A percentile compares a stretch with the other conserved stretches of the same genome.
These are phyloP conservation scores for Fonsecaea nubica DNA, from an alignment of 2,329 filamentous ascomycete species.

Conservation along the genomic window DNA sequence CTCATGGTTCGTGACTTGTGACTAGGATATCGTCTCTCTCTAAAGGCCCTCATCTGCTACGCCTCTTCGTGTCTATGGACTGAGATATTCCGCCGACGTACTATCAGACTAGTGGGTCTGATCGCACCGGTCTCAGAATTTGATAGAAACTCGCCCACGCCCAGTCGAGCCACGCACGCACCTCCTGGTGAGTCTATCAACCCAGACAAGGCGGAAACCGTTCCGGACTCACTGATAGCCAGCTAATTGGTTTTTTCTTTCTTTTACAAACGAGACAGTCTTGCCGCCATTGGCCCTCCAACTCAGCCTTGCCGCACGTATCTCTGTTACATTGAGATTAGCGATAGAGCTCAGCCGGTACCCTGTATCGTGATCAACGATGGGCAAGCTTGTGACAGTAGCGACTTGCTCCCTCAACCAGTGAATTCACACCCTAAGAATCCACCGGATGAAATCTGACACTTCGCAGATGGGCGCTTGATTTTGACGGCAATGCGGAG, in stretches of 20 bases:
- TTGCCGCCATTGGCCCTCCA: not conserved
- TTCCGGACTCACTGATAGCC: not conserved
- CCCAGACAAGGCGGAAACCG: not conserved
- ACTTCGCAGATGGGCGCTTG: not conserved
- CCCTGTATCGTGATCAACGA: not conserved
- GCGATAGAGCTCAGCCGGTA: not conserved
- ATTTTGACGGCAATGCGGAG: conserved; percentile 3
- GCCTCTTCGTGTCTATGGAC: not conserved
- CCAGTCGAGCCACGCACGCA: not conserved
- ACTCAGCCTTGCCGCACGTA: not conserved
- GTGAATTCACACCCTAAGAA: not conserved
- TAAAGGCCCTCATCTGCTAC: no score
- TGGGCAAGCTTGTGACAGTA: conserved; percentile 5
- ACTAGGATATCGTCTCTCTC: not conserved
- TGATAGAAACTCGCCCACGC: not conserved
- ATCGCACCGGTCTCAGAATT: not conserved
- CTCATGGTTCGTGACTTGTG: not conserved
- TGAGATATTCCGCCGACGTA: not conserved
- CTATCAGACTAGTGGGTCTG: not conserved
- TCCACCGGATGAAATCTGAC: not conserved
- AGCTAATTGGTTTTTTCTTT: not conserved
- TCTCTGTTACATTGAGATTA: not conserved
- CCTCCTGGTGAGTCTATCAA: not conserved
- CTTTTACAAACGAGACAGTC: not conserved
- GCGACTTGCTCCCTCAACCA: conserved; percentile 3